Base-by-base conservation (phyloP, 495 filamentous ascomycete species). In the Talaromyces thailandensis region DNA sequence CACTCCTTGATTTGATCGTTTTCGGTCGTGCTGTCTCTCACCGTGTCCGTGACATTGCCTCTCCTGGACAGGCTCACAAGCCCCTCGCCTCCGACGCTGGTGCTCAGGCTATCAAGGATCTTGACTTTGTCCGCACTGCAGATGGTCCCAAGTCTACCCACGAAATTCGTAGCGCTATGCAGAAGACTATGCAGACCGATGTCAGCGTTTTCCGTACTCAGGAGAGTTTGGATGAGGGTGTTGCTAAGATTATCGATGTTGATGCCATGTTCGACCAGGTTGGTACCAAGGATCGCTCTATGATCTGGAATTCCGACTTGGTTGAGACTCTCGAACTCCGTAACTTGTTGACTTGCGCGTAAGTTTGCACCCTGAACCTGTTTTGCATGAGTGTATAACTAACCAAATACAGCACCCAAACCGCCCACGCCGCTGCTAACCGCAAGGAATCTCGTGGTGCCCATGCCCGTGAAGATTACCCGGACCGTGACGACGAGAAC, bases 231-330 rank as follows among this genome's bases (percentile, higher is more conserved):
- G 92, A 96, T 63, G 89, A 94, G 71, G 93, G 93, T 81, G 89
- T 94, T 48, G 72, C 77, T 69, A 88, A 84, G 75, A 89, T 98
- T 68, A 84, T 76, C 67, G 82, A 88, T 64, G 88, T 97, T 67
- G 94, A 98, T 73, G 75, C 84, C 69, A 85, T 79, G 64, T 98
- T 89, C 78, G 71, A 75, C 61, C 84, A 96, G 71, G 85, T 97
- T 64, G 90, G 90, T 68, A 96, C 89, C 75, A 96, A 95, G 83
- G 93, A 98, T 75, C 88, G 93, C 70, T 93, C 90, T 85, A 96
- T 98, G 94, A 96, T 98, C 80, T 98, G 93, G 93, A 98, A 98
- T 85, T 91, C 89, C 40, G 93, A 98, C 69, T 83, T 98, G 29
- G 89, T 96, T 60, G 93, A 98, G 84, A 95, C 92, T 28, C 84